Evolutionary conservation across 2,329 filamentous ascomycete species (phyloP).

Genomic region (Fusarium sp.): DNA sequence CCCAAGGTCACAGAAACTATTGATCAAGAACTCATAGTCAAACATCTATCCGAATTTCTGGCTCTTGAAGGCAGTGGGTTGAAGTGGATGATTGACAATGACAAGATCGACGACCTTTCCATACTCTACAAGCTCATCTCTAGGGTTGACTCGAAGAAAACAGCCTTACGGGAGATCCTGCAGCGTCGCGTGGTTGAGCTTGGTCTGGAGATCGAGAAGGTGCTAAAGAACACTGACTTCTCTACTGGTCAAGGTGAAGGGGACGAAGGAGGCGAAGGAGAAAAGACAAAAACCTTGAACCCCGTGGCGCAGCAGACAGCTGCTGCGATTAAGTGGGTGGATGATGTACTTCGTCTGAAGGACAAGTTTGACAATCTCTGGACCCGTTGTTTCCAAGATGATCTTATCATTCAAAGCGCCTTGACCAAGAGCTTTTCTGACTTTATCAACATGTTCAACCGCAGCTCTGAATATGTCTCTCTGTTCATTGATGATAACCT

Average conservation of each 20-base stretch:
- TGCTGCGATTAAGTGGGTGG: constrained; percentile 93
- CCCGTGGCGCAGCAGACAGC: constrained; percentile 81
- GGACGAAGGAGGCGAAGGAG: constrained; percentile 59
- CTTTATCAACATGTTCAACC: constrained; percentile 90
- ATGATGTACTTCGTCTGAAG: constrained; percentile 87
- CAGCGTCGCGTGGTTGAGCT: constrained; percentile 81
- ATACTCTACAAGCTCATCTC: constrained; percentile 83
- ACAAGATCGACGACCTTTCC: constrained; percentile 80
- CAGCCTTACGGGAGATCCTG: constrained; percentile 75
- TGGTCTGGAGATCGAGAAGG: constrained; percentile 83
- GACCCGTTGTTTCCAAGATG: constrained; percentile 76
- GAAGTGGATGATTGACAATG: constrained; percentile 90
- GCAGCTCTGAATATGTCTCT: constrained; percentile 92
- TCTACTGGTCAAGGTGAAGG: constrained; percentile 55
- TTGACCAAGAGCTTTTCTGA: constrained; percentile 89
- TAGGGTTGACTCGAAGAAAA: constrained; percentile 80
- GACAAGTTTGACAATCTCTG: constrained; percentile 89
- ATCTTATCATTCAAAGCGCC: constrained; percentile 82
- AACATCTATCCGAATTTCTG: constrained; percentile 83
- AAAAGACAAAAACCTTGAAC: constrained; percentile 51
- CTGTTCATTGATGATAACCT: constrained; percentile 97
- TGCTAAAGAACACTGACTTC: constrained; percentile 66
- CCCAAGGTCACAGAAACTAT: constrained; percentile 80
- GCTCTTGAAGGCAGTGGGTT: constrained; percentile 87
- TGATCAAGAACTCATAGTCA: constrained; percentile 81